Evolutionary conservation across 2,329 filamentous ascomycete genomes (phyloP), one percentile per base, ranked within the genome.

Genomic region (Talaromyces amestolkiae): DNA sequence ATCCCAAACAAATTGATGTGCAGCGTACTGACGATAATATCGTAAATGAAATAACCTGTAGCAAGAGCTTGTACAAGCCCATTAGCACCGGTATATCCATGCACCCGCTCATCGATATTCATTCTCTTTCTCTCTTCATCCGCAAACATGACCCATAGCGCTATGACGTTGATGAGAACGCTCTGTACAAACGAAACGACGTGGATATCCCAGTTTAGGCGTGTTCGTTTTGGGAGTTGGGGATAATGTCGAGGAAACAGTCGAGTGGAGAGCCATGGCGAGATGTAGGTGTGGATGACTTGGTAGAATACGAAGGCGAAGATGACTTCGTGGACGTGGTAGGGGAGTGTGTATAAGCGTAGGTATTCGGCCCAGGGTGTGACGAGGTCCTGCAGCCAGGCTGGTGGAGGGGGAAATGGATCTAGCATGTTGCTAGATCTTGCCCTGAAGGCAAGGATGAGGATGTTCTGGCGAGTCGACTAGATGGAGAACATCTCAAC

Each of bases 121-220:
- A 87, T 86, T 33, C 75, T 77, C 69, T 74, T 78, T 61, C 87
- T 78, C 75, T 88, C 86, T 51, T 83, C 72, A 72, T 89, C 87
- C 22, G 68, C 75, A 67, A 78, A 79, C 73, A 88, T 86, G 47
- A 87, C 83, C 80, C 83, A 89, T 17, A 89, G 73, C 31, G 86
- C 85, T 53, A 85, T 69, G 4, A 72, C 73, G 72, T 83, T 85
- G 71, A 89, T 84, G 19, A 88, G 71, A 9, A 81, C 78, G 67
- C 82, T 84, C 77, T 89, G 87, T 41, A 87, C 78, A 49, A 89
- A 79, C 0, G 84, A 86, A 49, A 89, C 87, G 63, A 89, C 83
- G 72, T 89, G 87, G 8, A 89, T 86, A 75, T 89, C 84, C 87
- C 87, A 89, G 77, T 88, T 89, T 61, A 89, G 77, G 69, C 82